A percentile compares a stretch with the other conserved stretches of the same genome.
Evolutionary conservation across 345 rosid species (phyloP).

Genomic region (Arabis hirsuta): DNA sequence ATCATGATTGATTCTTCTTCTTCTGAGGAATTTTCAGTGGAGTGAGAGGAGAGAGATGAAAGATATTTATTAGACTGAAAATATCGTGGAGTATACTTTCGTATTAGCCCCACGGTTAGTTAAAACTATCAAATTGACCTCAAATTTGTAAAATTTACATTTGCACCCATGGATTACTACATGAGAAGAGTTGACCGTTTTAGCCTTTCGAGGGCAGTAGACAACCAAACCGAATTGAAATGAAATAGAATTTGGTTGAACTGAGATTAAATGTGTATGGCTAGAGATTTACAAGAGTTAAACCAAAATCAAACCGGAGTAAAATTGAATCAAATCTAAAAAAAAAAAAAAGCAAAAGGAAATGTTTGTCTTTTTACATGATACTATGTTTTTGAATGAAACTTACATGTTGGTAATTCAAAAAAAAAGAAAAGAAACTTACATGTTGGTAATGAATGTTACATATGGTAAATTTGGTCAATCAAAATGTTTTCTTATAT

Average conservation of each 20-base stretch:
- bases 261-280: too few species aligned
- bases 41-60: conserved; percentile 18
- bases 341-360: too few species aligned
- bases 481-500: not conserved
- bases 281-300: too few species aligned
- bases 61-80: conserved; percentile 37
- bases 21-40: conserved; percentile 29
- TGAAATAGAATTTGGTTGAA: too few species aligned
- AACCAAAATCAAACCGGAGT: too few species aligned
- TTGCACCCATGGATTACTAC: not conserved
- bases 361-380: too few species aligned
- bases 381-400: too few species aligned
- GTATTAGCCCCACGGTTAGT: not conserved
- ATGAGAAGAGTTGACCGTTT: too few species aligned
- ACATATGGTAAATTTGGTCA: not conserved
- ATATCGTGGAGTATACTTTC: conserved; percentile 23
- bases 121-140: not conserved
- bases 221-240: too few species aligned
- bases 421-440: too few species aligned
- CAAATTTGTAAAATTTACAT: not conserved
- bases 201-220: too few species aligned
- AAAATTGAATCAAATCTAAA: not conserved
- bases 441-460: not conserved
- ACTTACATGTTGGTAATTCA: too few species aligned
- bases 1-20: conserved; percentile 43